Base-by-base conservation (phyloP, 2,329 filamentous ascomycete species). In the Metarhizium rileyi region DNA sequence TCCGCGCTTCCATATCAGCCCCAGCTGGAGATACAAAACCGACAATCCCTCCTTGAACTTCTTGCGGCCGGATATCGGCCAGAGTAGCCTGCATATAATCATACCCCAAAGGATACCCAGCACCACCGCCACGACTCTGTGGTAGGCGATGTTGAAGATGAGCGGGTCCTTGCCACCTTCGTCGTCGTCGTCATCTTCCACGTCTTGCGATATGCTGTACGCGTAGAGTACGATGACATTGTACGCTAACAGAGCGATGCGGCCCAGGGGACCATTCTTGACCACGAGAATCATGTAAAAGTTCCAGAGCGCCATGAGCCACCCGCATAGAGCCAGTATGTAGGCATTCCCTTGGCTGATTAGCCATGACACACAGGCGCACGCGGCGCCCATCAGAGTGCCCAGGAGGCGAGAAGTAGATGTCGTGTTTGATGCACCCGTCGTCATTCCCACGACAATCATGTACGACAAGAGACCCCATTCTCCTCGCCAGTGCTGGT, bases 381-480 rank as follows among this genome's bases (percentile, higher is more conserved):
- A 84, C 1, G 77, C 63, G 6, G 89, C 90, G 18, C 93, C 93
- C 35, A 94, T 74, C 30, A 89, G 75, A 1, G 91, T 98, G 50
- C 91, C 93, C 8, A 88, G 73, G 62, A 97, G 91, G 57, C 93
- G 83, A 45, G 90, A 83, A 61, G 83, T 82, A 4, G 90, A 90
- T 0, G 91, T 96, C 1, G 91, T 95, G 65, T 97, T 98, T 23
- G 90, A 88, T 7, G 93, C 90, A 26, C 93, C 93, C 22, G 96
- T 91, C 0, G 91, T 98, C 90, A 96, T 97, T 35, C 87, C 90
- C 63, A 90, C 95, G 23, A 98, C 93, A 62, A 97, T 83, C 91
- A 97, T 97, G 71, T 95, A 97, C 0, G 90, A 95, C 49, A 98
- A 67, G 2, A 98, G 75, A 22, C 93, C 93, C 93, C 93, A 98